These are phyloP conservation scores for Insectozyma bohioensis DNA, from an alignment of 1,139 yeast genomes.

Conservation along the genomic window DNA sequence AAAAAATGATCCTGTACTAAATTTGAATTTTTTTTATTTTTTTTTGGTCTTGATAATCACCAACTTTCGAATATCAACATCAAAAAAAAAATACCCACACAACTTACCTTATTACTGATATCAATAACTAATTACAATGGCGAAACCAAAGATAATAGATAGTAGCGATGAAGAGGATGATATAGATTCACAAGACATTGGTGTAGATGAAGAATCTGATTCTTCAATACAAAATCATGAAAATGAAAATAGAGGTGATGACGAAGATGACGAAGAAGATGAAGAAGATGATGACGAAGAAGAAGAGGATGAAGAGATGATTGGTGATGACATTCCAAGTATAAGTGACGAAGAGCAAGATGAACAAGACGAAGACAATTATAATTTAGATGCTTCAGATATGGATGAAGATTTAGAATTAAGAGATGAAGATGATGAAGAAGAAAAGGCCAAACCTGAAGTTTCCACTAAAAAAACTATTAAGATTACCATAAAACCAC, in stretches of 20 bases:
- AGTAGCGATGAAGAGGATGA: conserved; percentile 3
- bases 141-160: not conserved
- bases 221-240: not conserved
- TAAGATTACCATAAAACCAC: conserved; percentile 16
- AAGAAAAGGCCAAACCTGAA: conserved; percentile 19
- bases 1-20: too few species aligned
- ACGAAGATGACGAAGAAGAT: conserved; percentile 21
- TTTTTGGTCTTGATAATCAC: too few species aligned
- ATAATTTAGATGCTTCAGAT: conserved; percentile 40
- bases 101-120: too few species aligned
- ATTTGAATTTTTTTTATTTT: too few species aligned
- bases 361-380: conserved; percentile 34
- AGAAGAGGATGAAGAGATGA: conserved; percentile 43
- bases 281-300: conserved; percentile 18
- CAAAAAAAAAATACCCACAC: too few species aligned
- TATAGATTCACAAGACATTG: not conserved
- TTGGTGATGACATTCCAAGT: conserved; percentile 17
- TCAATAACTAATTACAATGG: too few species aligned
- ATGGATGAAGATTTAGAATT: conserved; percentile 42
- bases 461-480: conserved; percentile 9
- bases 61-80: too few species aligned
- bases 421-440: conserved; percentile 28
- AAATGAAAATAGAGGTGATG: conserved; percentile 26
- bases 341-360: conserved; percentile 22
- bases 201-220: conserved; percentile 13